Evolutionary conservation across 768 basidiomycete genomes (phyloP).

Genomic region (Suillus luteus): DNA sequence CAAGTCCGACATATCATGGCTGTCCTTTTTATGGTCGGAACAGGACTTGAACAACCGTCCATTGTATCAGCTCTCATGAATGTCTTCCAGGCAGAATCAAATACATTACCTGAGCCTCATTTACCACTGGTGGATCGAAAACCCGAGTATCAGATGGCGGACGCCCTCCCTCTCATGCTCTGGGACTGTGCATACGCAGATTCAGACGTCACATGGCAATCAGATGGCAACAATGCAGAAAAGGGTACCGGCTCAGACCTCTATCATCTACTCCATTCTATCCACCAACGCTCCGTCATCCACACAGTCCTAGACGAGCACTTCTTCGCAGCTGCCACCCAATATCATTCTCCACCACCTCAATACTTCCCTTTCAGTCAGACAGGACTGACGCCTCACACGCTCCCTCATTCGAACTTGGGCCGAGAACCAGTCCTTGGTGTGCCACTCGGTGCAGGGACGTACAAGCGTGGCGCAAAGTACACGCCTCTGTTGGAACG

Average conservation of each 20-base stretch:
- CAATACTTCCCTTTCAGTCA: constrained; percentile 2
- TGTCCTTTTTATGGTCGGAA: constrained; percentile 83
- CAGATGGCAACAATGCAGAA: background rate
- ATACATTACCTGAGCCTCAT: constrained; percentile 21
- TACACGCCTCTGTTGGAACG: background rate
- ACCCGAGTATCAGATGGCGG: constrained; percentile 94
- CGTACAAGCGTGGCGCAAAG: background rate
- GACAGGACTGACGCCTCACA: background rate
- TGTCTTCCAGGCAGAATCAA: constrained; percentile 41
- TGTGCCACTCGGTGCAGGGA: background rate
- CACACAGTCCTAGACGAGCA: background rate
- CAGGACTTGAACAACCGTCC: constrained; percentile 72
- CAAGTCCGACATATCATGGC: constrained; percentile 96
- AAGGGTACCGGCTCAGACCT: background rate
- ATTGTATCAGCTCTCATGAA: constrained; percentile 77
- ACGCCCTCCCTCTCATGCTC: constrained; percentile 60
- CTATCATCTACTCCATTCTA: background rate
- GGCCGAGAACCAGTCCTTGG: background rate
- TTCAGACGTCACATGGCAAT: background rate
- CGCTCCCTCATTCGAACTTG: background rate
- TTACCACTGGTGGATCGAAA: constrained; percentile 63
- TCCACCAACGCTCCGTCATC: background rate
- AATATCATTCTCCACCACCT: constrained; percentile 1
- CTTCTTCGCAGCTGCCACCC: background rate
- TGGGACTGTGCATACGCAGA: background rate